Conservation (phyloP, 108 stramenopile species). For the Nitzschia inconspicua region DNA sequence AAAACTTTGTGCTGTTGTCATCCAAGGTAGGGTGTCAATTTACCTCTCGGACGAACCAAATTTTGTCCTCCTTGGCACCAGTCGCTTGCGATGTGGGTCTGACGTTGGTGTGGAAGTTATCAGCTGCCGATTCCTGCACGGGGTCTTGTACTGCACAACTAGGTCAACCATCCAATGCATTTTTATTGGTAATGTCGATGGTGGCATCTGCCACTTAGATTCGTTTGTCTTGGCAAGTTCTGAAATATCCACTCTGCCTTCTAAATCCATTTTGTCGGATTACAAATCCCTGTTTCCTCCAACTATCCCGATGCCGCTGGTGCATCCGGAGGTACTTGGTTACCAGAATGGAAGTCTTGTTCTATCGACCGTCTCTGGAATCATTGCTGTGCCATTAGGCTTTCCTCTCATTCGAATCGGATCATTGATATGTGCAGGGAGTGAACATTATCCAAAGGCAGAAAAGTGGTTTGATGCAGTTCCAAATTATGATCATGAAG, state of each 20-base stretch:
- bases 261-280: constrained; percentile 3
- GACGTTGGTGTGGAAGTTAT: constrained; percentile 38
- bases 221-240: constrained; percentile 59
- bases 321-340: constrained; percentile 66
- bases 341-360: constrained; percentile 76
- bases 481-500: constrained; percentile 54
- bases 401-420: constrained; percentile 75
- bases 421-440: constrained; percentile 59
- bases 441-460: constrained; percentile 41
- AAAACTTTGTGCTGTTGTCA: constrained; percentile 57
- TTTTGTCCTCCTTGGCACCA: constrained; percentile 68
- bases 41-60: constrained; percentile 59
- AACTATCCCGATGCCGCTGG: constrained; percentile 42
- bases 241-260: constrained; percentile 29
- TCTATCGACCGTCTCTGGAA: constrained; percentile 58
- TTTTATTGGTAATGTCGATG: constrained; percentile 63
- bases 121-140: constrained; percentile 73
- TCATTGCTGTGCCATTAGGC: constrained; percentile 53
- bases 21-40: constrained; percentile 64
- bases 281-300: constrained; percentile 32
- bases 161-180: constrained; percentile 59
- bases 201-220: constrained; percentile 64
- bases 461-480: constrained; percentile 72
- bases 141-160: constrained; percentile 71
- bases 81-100: constrained; percentile 21